phyloP scores from a whole-genome alignment of 345 rosid genomes.

The Syzygium aromaticum region DNA sequence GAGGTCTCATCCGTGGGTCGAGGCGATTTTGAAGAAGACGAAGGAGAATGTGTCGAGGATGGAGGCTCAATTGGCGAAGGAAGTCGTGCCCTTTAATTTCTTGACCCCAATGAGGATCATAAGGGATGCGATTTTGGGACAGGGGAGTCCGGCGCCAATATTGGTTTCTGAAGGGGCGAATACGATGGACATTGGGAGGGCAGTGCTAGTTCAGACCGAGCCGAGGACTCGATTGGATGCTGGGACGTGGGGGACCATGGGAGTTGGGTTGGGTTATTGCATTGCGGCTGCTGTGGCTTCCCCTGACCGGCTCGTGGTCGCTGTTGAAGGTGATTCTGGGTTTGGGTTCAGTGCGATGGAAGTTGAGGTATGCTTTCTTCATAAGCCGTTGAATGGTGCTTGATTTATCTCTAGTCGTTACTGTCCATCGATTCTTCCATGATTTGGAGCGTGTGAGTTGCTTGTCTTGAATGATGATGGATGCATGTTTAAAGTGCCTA shows the following conservation, averaged over 20 bases:
- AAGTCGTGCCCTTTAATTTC: slow-evolving; percentile 91
- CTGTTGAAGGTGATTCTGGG: slow-evolving; percentile 98
- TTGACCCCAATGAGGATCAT: slow-evolving; percentile 93
- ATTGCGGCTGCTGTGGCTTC: slow-evolving; percentile 95
- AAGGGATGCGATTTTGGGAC: slow-evolving; percentile 62
- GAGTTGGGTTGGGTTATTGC: slow-evolving; percentile 97
- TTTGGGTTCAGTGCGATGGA: slow-evolving; percentile 99
- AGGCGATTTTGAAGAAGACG: slow-evolving; percentile 57
- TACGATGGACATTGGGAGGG: slow-evolving; percentile 96
- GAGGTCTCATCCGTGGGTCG: slow-evolving; percentile 74
- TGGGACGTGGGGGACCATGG: slow-evolving; percentile 99
- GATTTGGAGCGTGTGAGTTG: neutral
- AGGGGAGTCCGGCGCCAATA: slow-evolving; percentile 80
- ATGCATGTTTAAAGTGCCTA: neutral
- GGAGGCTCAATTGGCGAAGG: slow-evolving; percentile 82
- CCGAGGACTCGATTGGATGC: slow-evolving; percentile 98
- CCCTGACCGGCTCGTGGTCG: slow-evolving; percentile 81
- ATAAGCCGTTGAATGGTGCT: neutral
- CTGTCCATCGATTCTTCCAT: neutral
- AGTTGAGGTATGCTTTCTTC: slow-evolving; percentile 61
- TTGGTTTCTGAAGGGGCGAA: slow-evolving; percentile 94
- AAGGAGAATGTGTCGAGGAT: slow-evolving; percentile 63
- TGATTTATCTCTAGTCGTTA: neutral
- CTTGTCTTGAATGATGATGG: neutral
- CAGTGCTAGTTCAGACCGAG: slow-evolving; percentile 91